These are phyloP conservation scores for Pichia rugopelliculosa DNA, from an alignment of 805 yeast species.

Conservation along the genomic window DNA sequence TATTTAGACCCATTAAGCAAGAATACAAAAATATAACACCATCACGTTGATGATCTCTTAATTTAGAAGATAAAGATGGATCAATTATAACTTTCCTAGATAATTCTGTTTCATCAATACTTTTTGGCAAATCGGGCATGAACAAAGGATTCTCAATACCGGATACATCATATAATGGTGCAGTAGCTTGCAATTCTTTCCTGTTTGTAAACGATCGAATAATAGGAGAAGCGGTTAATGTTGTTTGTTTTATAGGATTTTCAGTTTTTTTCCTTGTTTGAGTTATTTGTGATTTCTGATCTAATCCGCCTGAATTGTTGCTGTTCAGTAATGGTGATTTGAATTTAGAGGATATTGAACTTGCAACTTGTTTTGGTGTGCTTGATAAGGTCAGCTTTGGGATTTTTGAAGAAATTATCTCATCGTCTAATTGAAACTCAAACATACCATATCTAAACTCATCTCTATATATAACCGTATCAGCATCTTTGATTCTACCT, in stretches of 20 bases:
- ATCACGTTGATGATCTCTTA: constrained; percentile 83
- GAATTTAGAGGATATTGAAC: neutral
- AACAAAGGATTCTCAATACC: constrained; percentile 31
- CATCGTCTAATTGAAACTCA: constrained; percentile 58
- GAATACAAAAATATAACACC: constrained; percentile 79
- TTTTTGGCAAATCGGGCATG: constrained; percentile 28
- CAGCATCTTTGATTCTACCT: constrained; percentile 16
- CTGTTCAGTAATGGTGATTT: neutral
- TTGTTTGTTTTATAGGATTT: neutral
- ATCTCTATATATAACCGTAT: constrained; percentile 18
- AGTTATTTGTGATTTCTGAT: neutral
- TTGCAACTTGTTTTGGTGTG: neutral
- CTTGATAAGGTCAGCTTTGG: constrained; percentile 3
- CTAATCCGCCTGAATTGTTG: no score
- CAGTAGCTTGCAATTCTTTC: neutral
- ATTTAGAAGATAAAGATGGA: constrained; percentile 40
- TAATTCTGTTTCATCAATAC: constrained; percentile 8
- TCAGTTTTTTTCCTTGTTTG: neutral
- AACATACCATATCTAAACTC: constrained; percentile 45
- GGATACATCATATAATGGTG: constrained; percentile 35
- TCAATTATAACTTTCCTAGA: constrained; percentile 48
- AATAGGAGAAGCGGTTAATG: neutral
- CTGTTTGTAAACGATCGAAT: neutral
- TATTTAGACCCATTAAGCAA: constrained; percentile 66
- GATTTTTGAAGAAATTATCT: constrained; percentile 11